Evolutionary conservation across 2,329 filamentous ascomycete genomes (phyloP).

Genomic region (Pseudogymnoascus sp.): DNA sequence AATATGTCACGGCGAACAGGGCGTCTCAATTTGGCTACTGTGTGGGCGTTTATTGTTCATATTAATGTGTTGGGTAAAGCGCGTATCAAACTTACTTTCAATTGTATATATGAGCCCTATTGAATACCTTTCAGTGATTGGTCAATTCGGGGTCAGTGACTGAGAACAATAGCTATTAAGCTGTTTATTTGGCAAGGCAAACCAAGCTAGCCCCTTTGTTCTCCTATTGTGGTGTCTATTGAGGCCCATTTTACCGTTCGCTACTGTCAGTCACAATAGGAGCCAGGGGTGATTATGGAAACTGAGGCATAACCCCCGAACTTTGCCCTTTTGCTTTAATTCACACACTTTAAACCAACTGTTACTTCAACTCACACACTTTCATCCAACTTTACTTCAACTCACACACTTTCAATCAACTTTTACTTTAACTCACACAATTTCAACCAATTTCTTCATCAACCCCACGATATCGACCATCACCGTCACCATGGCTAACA

Average conservation of each 20-base stretch:
- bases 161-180: background rate
- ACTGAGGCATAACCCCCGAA: background rate
- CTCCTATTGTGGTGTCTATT: background rate
- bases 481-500: background rate
- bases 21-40: background rate
- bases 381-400: background rate
- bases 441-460: background rate
- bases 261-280: background rate
- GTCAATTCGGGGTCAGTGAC: background rate
- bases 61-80: background rate
- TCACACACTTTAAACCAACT: background rate
- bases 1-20: background rate
- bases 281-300: background rate
- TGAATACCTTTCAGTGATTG: background rate
- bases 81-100: background rate
- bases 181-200: background rate
- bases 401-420: background rate
- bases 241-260: background rate
- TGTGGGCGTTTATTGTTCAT: background rate
- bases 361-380: background rate
- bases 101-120: background rate
- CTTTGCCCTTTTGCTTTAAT: background rate
- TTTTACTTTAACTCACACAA: background rate
- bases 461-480: background rate
- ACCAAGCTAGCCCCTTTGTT: background rate